A percentile compares a stretch with the other conserved stretches of the same genome.
phyloP scores from a whole-genome alignment of 768 basidiomycete genomes.

The Leucosporidium yakuticum region DNA sequence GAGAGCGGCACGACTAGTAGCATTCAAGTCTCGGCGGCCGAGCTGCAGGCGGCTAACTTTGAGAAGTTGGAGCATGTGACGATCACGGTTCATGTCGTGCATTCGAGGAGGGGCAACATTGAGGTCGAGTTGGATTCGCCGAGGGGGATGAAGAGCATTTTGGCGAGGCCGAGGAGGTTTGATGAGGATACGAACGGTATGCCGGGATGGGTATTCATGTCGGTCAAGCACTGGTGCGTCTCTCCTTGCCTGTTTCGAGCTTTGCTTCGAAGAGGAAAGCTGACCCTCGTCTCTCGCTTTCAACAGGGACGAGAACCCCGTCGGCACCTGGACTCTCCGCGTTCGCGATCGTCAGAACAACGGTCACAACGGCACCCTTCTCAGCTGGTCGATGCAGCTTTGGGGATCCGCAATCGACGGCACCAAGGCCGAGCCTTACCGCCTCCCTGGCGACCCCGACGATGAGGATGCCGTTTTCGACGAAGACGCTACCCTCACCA shows the following conservation, averaged over 20 bases:
- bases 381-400: slow-evolving; percentile 85
- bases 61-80: slow-evolving; percentile 89
- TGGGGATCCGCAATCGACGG: slow-evolving; percentile 85
- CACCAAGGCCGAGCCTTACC: slow-evolving; percentile 50
- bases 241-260: background rate
- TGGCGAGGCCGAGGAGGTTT: slow-evolving; percentile 63
- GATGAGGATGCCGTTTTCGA: slow-evolving; percentile 7
- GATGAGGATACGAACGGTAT: slow-evolving; percentile 67
- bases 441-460: slow-evolving; percentile 23
- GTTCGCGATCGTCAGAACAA: slow-evolving; percentile 64
- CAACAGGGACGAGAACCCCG: slow-evolving; percentile 80
- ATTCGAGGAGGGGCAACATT: slow-evolving; percentile 78
- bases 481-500: background rate
- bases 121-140: slow-evolving; percentile 86
- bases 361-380: slow-evolving; percentile 60
- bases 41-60: slow-evolving; percentile 67
- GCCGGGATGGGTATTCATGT: slow-evolving; percentile 98
- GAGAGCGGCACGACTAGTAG: slow-evolving; percentile 54
- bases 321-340: slow-evolving; percentile 81
- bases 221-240: slow-evolving; percentile 88
- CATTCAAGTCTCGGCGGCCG: slow-evolving; percentile 61
- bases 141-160: slow-evolving; percentile 71
- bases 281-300: slow-evolving; percentile 13
- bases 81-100: slow-evolving; percentile 86
- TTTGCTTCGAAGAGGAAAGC: background rate